phyloP scores from a whole-genome alignment of 2,329 filamentous ascomycete genomes.

The Verticillium nonalfalfae region DNA sequence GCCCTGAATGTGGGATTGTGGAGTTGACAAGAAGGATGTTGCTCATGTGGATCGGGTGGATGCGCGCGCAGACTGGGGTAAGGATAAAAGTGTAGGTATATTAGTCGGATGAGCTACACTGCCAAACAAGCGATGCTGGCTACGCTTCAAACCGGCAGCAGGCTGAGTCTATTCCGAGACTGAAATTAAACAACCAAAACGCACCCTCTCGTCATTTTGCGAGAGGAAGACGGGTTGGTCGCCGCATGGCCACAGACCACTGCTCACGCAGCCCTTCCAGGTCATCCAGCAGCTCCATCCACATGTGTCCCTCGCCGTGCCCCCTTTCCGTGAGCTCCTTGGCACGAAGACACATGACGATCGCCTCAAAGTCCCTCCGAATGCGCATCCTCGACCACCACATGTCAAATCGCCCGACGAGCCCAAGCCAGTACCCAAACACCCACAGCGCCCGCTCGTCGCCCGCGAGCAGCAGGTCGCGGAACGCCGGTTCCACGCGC shows the following conservation, averaged over 20 bases:
- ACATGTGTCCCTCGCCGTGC: slow-evolving; percentile 12
- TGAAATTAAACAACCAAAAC: not conserved
- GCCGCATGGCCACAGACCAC: not conserved
- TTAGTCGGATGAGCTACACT: too few species aligned
- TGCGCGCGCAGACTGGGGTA: not conserved
- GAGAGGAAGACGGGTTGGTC: not conserved
- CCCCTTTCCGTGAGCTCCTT: slow-evolving; percentile 6
- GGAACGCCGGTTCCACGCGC: slow-evolving; percentile 13
- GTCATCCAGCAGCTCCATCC: slow-evolving; percentile 14
- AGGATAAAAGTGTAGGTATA: not conserved
- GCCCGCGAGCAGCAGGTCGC: slow-evolving; percentile 10
- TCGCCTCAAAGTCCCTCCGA: slow-evolving; percentile 10
- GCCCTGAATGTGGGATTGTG: not conserved
- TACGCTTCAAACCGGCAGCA: too few species aligned
- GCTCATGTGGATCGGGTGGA: not conserved
- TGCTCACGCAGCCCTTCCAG: slow-evolving; percentile 6
- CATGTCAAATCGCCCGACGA: slow-evolving; percentile 14
- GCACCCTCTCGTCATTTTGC: not conserved
- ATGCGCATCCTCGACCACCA: slow-evolving; percentile 16
- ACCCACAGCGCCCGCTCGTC: slow-evolving; percentile 17
- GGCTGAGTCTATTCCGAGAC: too few species aligned
- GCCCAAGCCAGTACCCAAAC: slow-evolving; percentile 16
- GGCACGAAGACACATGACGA: slow-evolving; percentile 11
- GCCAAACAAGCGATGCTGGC: too few species aligned
- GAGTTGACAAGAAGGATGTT: not conserved